A percentile compares a stretch with the other conserved stretches of the same genome.
phyloP scores from a whole-genome alignment of 352 stramenopile genomes.

The Pythium sp. region DNA sequence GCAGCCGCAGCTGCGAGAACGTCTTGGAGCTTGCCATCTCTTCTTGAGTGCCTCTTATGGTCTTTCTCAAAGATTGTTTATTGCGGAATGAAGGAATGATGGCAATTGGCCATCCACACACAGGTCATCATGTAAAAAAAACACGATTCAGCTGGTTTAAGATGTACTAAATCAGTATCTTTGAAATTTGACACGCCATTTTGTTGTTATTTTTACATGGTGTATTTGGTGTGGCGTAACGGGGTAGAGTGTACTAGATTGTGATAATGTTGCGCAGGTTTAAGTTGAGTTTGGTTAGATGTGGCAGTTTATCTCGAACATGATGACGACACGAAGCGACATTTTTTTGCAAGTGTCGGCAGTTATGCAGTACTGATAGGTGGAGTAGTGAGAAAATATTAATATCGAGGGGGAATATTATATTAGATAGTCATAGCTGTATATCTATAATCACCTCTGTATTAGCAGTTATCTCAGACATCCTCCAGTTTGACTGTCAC shows the following conservation, averaged over 20 bases:
- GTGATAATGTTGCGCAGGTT: not conserved
- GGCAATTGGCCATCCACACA: not conserved
- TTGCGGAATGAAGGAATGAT: not conserved
- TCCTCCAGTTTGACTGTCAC: too few species aligned
- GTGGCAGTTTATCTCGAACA: not conserved
- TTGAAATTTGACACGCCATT: not conserved
- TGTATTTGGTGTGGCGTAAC: not conserved
- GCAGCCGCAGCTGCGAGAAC: constrained; percentile 13
- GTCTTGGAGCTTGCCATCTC: constrained; percentile 11
- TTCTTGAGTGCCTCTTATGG: not conserved
- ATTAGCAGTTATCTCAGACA: too few species aligned
- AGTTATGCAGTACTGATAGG: not conserved
- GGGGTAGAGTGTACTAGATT: not conserved
- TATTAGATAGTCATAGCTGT: too few species aligned
- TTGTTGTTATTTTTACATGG: not conserved
- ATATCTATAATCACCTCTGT: too few species aligned
- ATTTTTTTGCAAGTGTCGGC: not conserved
- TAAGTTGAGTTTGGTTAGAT: not conserved
- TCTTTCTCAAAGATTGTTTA: not conserved
- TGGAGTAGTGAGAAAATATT: not conserved
- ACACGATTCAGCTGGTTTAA: not conserved
- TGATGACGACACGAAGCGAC: not conserved
- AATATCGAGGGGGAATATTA: too few species aligned
- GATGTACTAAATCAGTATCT: not conserved
- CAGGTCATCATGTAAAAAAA: not conserved